These are phyloP conservation scores for Omphalotus olearius DNA, from an alignment of 1,284 basidiomycete species.

Conservation along the genomic window DNA sequence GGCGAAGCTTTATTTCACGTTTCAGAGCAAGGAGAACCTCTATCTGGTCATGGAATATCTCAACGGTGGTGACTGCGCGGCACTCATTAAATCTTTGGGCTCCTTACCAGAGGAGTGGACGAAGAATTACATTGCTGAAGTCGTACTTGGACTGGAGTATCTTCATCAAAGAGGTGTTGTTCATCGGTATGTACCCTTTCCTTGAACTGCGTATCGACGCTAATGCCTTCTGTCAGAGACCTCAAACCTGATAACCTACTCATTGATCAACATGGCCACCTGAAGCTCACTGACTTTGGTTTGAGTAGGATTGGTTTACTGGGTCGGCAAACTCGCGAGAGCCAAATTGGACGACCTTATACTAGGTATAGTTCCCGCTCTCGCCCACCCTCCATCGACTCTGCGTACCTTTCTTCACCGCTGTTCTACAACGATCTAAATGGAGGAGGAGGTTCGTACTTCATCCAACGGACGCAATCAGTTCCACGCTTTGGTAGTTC, in stretches of 20 bases:
- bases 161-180: conserved; percentile 93
- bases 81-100: conserved; percentile 94
- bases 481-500: conserved; percentile 56
- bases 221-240: conserved; percentile 57
- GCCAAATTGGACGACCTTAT: conserved; percentile 53
- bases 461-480: conserved; percentile 59
- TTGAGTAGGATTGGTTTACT: conserved; percentile 95
- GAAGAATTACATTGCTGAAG: conserved; percentile 93
- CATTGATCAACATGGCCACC: conserved; percentile 93
- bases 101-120: conserved; percentile 96
- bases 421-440: conserved; percentile 53
- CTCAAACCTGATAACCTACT: conserved; percentile 97
- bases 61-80: conserved; percentile 96
- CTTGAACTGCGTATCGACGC: background rate
- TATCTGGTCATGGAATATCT: conserved; percentile 99
- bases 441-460: conserved; percentile 76
- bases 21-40: conserved; percentile 98
- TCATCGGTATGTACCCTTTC: conserved; percentile 74
- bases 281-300: conserved; percentile 98
- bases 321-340: conserved; percentile 90
- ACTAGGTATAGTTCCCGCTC: conserved; percentile 66
- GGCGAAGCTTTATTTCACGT: conserved; percentile 97
- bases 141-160: conserved; percentile 92
- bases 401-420: conserved; percentile 74
- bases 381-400: conserved; percentile 78